Evolutionary conservation across 495 filamentous ascomycete species (phyloP).

Genomic region (Penicillium dipodomyicola): DNA sequence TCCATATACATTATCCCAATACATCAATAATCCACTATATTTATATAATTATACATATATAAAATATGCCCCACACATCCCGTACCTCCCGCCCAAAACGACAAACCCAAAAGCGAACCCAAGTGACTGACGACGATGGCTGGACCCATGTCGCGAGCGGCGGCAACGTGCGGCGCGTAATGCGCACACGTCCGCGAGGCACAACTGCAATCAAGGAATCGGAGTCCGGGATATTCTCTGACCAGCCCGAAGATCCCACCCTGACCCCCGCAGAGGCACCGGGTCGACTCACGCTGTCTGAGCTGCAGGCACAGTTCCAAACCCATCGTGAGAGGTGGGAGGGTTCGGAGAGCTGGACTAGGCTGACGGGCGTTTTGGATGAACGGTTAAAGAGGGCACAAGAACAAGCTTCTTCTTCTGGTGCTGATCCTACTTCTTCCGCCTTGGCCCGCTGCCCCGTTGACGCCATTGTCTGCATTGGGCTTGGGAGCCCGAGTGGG

Average conservation of each 20-base stretch:
- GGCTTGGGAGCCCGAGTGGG: slow-evolving; percentile 53
- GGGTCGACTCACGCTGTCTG: slow-evolving; percentile 33
- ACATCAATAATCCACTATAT: neutral
- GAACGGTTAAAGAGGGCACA: slow-evolving; percentile 7
- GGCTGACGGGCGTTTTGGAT: slow-evolving; percentile 12
- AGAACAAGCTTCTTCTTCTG: slow-evolving; percentile 3
- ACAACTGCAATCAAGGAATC: neutral
- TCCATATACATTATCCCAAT: neutral
- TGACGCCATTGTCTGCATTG: slow-evolving; percentile 49
- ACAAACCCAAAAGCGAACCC: slow-evolving; percentile 39
- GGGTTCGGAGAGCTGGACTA: slow-evolving; percentile 30
- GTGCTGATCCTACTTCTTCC: neutral
- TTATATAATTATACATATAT: neutral
- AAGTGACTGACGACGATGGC: slow-evolving; percentile 50
- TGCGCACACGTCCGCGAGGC: slow-evolving; percentile 7
- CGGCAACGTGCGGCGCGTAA: slow-evolving; percentile 25
- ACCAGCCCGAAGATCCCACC: slow-evolving; percentile 6
- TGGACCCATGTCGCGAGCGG: slow-evolving; percentile 55
- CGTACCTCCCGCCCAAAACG: slow-evolving; percentile 46
- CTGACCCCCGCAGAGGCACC: slow-evolving; percentile 36
- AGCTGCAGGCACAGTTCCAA: slow-evolving; percentile 38
- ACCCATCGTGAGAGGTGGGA: slow-evolving; percentile 30
- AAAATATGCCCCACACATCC: slow-evolving; percentile 48
- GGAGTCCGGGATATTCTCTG: neutral
- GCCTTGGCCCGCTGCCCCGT: neutral